Evolutionary conservation across 495 filamentous ascomycete genomes (phyloP), one percentile per base, ranked within the genome.

Genomic region (Aspergillus wentii): DNA sequence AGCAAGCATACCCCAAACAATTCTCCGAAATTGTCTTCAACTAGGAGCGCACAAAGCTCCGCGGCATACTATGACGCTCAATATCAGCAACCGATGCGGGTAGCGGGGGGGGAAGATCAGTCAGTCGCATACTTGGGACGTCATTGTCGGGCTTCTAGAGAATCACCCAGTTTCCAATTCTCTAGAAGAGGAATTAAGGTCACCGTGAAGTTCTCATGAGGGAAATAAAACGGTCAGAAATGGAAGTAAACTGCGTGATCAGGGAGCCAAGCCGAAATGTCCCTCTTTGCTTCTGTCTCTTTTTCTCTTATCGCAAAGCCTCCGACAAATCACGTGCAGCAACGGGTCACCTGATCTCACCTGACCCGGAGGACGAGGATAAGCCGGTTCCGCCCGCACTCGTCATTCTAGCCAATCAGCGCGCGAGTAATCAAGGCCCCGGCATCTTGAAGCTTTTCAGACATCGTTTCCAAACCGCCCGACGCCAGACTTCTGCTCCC

Each of bases 1-100:
- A n/a, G 17, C 26, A 38, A 22, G 72, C 87, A 51, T 82, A 97
- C 91, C 55, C 86, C 86, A 34, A 86, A 84, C 18, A 98, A 74
- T 52, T 94, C 85, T 47, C 92, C 92, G 61, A 89, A 87, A 15
- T 84, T 74, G 51, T 95, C 87, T 42, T 87, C 76, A 30, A 96
- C 79, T n/a, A 96, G 75, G 51, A 95, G 79, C 62, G 79, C 71
- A 65, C 87, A 94, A 35, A 97, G 83, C 75, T 97, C 85, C 53
- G 77, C 74, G 29, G 75, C 69, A 50, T 84, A 69, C 69, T 78
- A 32, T 19, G 17, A 20, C 8, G 8, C 33, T 72, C 61, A 18
- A 17, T 1, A 33, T 50, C 40, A 75, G 76, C 72, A 71, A 25
- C 32, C 20, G 41, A 21, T 46, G 46, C 27, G 46, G 44, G 42